Conservation (phyloP, 306 rosid genomes). For the Sphenostylis stenocarpa region DNA sequence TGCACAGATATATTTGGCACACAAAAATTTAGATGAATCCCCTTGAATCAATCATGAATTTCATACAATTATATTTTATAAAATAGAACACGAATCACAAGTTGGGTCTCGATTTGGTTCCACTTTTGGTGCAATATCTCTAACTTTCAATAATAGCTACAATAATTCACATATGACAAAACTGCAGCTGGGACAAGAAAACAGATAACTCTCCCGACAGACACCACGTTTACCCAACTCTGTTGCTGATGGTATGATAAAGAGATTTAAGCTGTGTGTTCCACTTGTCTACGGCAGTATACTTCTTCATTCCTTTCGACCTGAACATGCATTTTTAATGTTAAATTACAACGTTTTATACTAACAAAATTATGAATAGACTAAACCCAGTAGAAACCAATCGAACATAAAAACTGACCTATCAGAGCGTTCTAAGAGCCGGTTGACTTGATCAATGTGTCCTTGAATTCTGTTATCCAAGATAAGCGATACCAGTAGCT, state of each 20-base stretch:
- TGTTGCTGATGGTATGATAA: slow-evolving; percentile 71
- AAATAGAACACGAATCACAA: slow-evolving; percentile 25
- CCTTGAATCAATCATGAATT: slow-evolving; percentile 9
- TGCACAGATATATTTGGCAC: background rate
- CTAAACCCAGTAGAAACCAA: background rate
- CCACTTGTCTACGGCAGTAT: slow-evolving; percentile 92
- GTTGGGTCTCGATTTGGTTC: slow-evolving; percentile 32
- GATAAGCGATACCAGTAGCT: slow-evolving; percentile 66
- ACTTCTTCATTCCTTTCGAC: slow-evolving; percentile 96
- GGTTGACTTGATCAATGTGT: slow-evolving; percentile 95
- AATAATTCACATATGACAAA: slow-evolving; percentile 45
- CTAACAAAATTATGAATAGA: background rate
- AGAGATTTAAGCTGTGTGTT: slow-evolving; percentile 87
- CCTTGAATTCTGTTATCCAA: slow-evolving; percentile 95
- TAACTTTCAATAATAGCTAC: slow-evolving; percentile 26
- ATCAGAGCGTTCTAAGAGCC: slow-evolving; percentile 89
- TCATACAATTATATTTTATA: slow-evolving; percentile 17
- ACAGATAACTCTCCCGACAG: background rate
- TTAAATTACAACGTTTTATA: slow-evolving; percentile 1
- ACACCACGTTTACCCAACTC: slow-evolving; percentile 53
- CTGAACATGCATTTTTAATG: slow-evolving; percentile 43
- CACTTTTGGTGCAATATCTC: slow-evolving; percentile 25
- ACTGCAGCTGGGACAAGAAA: slow-evolving; percentile 36
- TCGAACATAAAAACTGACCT: slow-evolving; percentile 44
- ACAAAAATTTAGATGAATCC: background rate